These are phyloP conservation scores for Schizochytrium sp. DNA, from an alignment of 108 stramenopile species.

Conservation along the genomic window DNA sequence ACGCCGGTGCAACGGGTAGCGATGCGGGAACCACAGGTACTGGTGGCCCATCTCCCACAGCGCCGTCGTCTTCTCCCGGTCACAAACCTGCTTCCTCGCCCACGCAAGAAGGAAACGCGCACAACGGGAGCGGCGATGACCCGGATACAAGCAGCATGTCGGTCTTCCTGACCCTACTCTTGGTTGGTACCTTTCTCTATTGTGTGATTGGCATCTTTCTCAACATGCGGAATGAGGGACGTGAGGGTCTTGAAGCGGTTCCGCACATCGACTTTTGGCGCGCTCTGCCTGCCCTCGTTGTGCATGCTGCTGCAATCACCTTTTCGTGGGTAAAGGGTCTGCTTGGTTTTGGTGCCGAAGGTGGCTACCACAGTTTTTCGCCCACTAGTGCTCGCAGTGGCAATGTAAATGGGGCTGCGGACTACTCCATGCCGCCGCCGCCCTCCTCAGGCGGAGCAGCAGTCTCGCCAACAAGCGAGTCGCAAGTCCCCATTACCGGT, in stretches of 20 bases:
- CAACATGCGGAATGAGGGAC: conserved; percentile 15
- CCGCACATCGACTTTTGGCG: conserved; percentile 1
- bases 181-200: background rate
- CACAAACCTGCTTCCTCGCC: background rate
- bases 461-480: background rate
- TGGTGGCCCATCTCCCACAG: background rate
- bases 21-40: background rate
- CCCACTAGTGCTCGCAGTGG: too few relatives aligned
- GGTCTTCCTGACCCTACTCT: background rate
- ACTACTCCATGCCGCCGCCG: background rate
- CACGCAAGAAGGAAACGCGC: background rate
- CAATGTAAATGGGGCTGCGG: background rate
- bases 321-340: background rate
- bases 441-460: background rate
- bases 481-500: background rate
- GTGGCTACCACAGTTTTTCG: background rate
- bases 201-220: background rate
- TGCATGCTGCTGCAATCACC: background rate
- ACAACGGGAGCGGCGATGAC: background rate
- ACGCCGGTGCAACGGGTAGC: background rate
- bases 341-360: background rate
- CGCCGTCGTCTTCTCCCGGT: background rate
- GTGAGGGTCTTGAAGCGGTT: background rate
- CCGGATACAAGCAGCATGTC: background rate
- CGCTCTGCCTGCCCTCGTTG: background rate